These are phyloP conservation scores for Sporisorium graminicola DNA, from an alignment of 1,284 basidiomycete genomes.

Conservation along the genomic window DNA sequence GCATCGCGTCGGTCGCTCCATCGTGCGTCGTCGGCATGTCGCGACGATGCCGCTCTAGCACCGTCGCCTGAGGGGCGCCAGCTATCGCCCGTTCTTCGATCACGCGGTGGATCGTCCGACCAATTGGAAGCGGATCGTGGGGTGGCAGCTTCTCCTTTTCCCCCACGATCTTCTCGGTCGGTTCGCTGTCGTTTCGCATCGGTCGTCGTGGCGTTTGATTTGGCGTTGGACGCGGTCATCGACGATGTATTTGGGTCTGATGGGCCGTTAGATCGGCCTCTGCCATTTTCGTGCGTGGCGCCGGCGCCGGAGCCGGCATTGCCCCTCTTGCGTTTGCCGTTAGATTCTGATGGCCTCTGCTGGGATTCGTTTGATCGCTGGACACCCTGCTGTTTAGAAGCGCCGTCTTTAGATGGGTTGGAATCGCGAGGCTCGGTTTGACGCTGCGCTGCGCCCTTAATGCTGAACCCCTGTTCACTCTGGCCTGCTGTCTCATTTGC, in stretches of 20 bases:
- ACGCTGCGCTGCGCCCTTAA: conserved; percentile 45
- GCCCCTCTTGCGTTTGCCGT: conserved; percentile 31
- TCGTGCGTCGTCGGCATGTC: conserved; percentile 21
- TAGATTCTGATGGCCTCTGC: conserved; percentile 11
- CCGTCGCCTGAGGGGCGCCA: conserved; percentile 33
- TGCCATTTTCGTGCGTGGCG: neutral
- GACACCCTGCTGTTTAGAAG: conserved; percentile 1
- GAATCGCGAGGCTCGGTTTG: conserved; percentile 13
- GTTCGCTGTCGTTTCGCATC: conserved; percentile 27
- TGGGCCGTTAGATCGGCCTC: neutral
- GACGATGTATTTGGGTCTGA: conserved; percentile 3
- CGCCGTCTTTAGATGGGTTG: neutral
- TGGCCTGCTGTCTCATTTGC: neutral
- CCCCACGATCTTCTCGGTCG: conserved; percentile 20
- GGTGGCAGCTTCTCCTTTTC: conserved; percentile 1
- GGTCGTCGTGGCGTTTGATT: neutral
- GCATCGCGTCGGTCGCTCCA: conserved; percentile 19
- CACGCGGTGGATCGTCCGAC: conserved; percentile 32
- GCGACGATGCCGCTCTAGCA: conserved; percentile 4
- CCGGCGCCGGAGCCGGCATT: conserved; percentile 4
- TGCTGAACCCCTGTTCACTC: conserved; percentile 35
- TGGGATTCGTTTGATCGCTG: neutral
- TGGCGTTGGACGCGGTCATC: neutral
- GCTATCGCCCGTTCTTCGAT: conserved; percentile 18
- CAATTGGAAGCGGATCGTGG: conserved; percentile 12